Evolutionary conservation across 345 rosid species (phyloP).

Genomic region (Eucalyptus erythrocorys): DNA sequence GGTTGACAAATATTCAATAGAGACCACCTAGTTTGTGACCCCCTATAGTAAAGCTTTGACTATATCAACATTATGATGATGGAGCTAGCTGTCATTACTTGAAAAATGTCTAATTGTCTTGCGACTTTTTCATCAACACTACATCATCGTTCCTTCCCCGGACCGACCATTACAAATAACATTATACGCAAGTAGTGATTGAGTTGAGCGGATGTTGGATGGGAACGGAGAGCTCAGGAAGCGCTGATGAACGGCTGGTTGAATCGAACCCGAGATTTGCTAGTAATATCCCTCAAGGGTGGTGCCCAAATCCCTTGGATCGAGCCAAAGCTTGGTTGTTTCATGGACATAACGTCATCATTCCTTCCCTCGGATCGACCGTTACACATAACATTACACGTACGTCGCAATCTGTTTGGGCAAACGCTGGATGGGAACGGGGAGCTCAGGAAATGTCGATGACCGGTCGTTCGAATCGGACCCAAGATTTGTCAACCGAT

Average conservation of each 20-base stretch:
- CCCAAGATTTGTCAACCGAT: not conserved
- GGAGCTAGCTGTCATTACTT: not conserved
- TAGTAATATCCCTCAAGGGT: not conserved
- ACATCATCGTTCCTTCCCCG: not conserved
- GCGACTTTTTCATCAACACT: not conserved
- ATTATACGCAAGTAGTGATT: not conserved
- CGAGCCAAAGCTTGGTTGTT: not conserved
- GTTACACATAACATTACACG: not conserved
- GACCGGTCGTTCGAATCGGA: not conserved
- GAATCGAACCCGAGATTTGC: not conserved
- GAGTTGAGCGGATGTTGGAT: not conserved
- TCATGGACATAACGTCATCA: not conserved
- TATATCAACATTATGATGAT: not conserved
- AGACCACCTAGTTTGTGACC: not conserved
- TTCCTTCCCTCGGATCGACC: not conserved
- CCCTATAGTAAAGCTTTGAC: not conserved
- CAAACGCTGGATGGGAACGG: not conserved
- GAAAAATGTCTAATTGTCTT: not conserved
- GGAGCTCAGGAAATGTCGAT: not conserved
- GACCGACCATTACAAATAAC: not conserved
- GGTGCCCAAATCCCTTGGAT: not conserved
- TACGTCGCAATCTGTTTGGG: not conserved
- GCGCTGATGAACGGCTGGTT: not conserved
- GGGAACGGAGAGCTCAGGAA: not conserved
- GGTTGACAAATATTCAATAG: not conserved